A percentile compares a stretch with the other conserved stretches of the same genome.
Evolutionary conservation across 345 rosid genomes (phyloP).

Genomic region (rapeseed (Brassica napus)): Da-Ae NC_063434.1:20303001-20303500

Average conservation of each 20-base stretch:
- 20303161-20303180: slow-evolving; percentile 67
- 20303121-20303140: slow-evolving; percentile 43
- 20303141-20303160: slow-evolving; percentile 54
- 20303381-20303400: slow-evolving; percentile 25
- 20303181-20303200: slow-evolving; percentile 72
- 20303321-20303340: slow-evolving; percentile 46
- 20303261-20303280: slow-evolving; percentile 38
- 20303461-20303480: slow-evolving; percentile 61
- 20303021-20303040: slow-evolving; percentile 26
- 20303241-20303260: slow-evolving; percentile 34
- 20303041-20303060: slow-evolving; percentile 22
- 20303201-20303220: slow-evolving; percentile 50
- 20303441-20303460: slow-evolving; percentile 52
- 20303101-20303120: slow-evolving; percentile 32
- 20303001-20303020: slow-evolving; percentile 21
- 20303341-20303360: slow-evolving; percentile 31
- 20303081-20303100: slow-evolving; percentile 31
- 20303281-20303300: slow-evolving; percentile 47
- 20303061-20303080: slow-evolving; percentile 22
- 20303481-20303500: slow-evolving; percentile 56
- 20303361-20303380: slow-evolving; percentile 29
- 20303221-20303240: slow-evolving; percentile 43
- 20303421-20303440: slow-evolving; percentile 67
- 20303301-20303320: slow-evolving; percentile 46
- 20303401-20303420: slow-evolving; percentile 41